Conservation (phyloP, 805 yeast species). For the Kuraishia capsulata region DNA sequence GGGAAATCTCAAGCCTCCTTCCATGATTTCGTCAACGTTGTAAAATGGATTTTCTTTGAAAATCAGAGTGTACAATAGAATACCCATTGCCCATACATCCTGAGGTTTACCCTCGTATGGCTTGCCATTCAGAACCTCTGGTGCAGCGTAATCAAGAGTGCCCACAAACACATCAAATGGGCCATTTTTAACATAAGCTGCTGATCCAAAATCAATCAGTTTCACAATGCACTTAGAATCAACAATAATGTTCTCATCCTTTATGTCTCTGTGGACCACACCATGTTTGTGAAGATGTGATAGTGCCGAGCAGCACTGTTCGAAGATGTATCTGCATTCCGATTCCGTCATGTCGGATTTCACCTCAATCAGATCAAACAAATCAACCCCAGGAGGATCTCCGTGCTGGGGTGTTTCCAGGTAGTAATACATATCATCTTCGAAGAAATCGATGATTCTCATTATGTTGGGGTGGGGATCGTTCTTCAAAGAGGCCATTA, state of each 20-base stretch:
- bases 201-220: conserved; percentile 91
- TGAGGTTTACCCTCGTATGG: conserved; percentile 91
- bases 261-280: conserved; percentile 88
- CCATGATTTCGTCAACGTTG: conserved; percentile 92
- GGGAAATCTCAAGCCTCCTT: conserved; percentile 75
- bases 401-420: conserved; percentile 92
- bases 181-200: conserved; percentile 83
- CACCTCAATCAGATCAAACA: conserved; percentile 86
- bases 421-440: conserved; percentile 83
- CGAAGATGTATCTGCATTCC: conserved; percentile 71
- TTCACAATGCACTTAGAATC: conserved; percentile 76
- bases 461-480: conserved; percentile 85
- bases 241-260: conserved; percentile 89
- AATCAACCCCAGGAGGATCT: conserved; percentile 79
- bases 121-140: conserved; percentile 85
- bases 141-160: conserved; percentile 95
- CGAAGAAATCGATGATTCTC: conserved; percentile 83
- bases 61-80: conserved; percentile 77
- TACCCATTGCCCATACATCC: conserved; percentile 96
- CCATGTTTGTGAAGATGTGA: conserved; percentile 79
- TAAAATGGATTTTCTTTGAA: conserved; percentile 95
- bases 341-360: conserved; percentile 71
- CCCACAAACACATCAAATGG: conserved; percentile 98
- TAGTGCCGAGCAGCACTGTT: conserved; percentile 71
- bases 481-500: conserved; percentile 71